Conservation (phyloP, 106 monocot species). For the Xerophyta viscosa region DNA sequence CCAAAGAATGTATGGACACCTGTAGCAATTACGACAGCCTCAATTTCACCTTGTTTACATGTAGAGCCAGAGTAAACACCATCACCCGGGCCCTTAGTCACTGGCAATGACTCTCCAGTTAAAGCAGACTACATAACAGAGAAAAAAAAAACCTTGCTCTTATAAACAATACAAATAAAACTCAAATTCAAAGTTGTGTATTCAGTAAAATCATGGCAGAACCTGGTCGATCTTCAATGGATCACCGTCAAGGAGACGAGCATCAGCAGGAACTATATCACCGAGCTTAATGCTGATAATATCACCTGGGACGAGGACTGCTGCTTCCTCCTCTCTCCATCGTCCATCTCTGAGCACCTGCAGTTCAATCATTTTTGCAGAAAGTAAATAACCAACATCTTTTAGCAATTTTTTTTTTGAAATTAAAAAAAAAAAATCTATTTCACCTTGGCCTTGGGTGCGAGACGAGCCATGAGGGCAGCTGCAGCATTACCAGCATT, state of each 20-base stretch:
- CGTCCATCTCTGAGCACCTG: constrained; percentile 77
- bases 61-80: constrained; percentile 92
- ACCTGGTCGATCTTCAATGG: constrained; percentile 86
- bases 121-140: constrained; percentile 69
- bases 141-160: neutral
- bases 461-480: constrained; percentile 79
- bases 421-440: neutral
- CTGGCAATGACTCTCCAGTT: constrained; percentile 86
- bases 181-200: neutral
- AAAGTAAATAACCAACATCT: too few relatives aligned
- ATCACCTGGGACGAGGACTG: constrained; percentile 79
- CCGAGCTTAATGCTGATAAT: constrained; percentile 87
- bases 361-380: too few relatives aligned
- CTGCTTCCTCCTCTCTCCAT: constrained; percentile 77
- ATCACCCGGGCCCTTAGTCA: constrained; percentile 80
- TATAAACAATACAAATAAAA: neutral
- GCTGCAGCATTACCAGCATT: constrained; percentile 81
- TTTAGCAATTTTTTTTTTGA: too few relatives aligned
- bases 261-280: constrained; percentile 86
- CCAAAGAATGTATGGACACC: constrained; percentile 93
- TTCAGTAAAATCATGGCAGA: neutral
- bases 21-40: constrained; percentile 77
- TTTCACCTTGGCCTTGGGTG: constrained; percentile 67
- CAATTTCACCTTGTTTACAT: constrained; percentile 87
- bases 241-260: constrained; percentile 83